Evolutionary conservation across 2,329 filamentous ascomycete species (phyloP).

Genomic region (Fusarium sp.): DNA sequence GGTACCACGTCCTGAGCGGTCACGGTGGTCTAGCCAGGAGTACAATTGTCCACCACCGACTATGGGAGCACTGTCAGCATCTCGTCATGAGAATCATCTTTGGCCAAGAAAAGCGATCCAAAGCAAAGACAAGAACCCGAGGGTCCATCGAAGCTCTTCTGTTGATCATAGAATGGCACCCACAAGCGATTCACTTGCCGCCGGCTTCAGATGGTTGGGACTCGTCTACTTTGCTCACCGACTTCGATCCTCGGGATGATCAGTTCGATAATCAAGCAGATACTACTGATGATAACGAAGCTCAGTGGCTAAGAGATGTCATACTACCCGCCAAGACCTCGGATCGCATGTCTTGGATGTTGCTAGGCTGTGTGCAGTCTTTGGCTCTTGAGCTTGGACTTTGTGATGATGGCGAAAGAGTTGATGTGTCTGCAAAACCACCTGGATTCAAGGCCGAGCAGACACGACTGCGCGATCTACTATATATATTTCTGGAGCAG

Average conservation of each 20-base stretch:
- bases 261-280: conserved; percentile 22
- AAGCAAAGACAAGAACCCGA: conserved; percentile 57
- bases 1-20: conserved; percentile 56
- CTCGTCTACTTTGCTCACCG: conserved; percentile 57
- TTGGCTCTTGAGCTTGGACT: conserved; percentile 23
- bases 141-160: conserved; percentile 63
- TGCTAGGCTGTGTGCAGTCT: conserved; percentile 53
- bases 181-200: conserved; percentile 62
- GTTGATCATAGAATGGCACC: conserved; percentile 66
- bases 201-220: conserved; percentile 65
- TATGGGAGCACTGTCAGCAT: conserved; percentile 64
- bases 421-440: background rate
- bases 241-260: conserved; percentile 47
- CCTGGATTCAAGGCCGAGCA: background rate
- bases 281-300: background rate
- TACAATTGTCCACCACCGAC: conserved; percentile 61
- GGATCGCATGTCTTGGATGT: conserved; percentile 67
- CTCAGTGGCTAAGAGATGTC: conserved; percentile 60
- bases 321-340: conserved; percentile 63
- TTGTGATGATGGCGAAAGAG: conserved; percentile 7
- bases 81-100: conserved; percentile 62
- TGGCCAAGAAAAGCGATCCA: conserved; percentile 61
- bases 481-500: conserved; percentile 25
- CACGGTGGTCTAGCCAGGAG: conserved; percentile 56
- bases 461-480: background rate